Evolutionary conservation across 208 protist species (phyloP).

Genomic region (Trypanosoma platydactyli): DNA sequence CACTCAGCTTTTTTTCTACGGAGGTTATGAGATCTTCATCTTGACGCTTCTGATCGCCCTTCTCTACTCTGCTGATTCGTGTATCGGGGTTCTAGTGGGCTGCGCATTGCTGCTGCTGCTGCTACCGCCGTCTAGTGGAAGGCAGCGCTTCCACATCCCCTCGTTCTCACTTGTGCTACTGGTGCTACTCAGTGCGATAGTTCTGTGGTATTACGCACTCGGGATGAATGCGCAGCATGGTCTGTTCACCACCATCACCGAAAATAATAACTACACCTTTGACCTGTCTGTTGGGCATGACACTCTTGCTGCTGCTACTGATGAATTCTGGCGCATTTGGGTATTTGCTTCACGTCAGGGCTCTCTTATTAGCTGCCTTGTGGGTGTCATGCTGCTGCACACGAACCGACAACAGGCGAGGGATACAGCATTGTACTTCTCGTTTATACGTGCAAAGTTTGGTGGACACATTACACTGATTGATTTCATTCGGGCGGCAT

Average conservation of each 20-base stretch:
- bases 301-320: not conserved
- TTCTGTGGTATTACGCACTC: constrained; percentile 23
- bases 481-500: constrained; percentile 9
- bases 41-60: constrained; percentile 23
- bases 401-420: constrained; percentile 21
- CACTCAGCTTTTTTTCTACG: constrained; percentile 26
- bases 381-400: constrained; percentile 28
- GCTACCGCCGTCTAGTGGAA: not conserved
- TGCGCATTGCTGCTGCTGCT: constrained; percentile 11
- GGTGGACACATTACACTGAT: constrained; percentile 18
- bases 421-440: constrained; percentile 7
- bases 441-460: constrained; percentile 12
- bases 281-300: not conserved
- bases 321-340: constrained; percentile 23
- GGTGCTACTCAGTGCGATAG: not conserved
- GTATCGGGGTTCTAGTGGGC: constrained; percentile 6
- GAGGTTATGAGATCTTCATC: constrained; percentile 24
- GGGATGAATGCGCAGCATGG: constrained; percentile 1
- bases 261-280: no score
- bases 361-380: constrained; percentile 4
- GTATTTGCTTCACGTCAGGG: constrained; percentile 14
- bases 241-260: constrained; percentile 11
- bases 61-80: constrained; percentile 2
- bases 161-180: constrained; percentile 4
- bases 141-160: constrained; percentile 8